Conservation (phyloP, 495 filamentous ascomycete species). For the Podospora australis region DNA sequence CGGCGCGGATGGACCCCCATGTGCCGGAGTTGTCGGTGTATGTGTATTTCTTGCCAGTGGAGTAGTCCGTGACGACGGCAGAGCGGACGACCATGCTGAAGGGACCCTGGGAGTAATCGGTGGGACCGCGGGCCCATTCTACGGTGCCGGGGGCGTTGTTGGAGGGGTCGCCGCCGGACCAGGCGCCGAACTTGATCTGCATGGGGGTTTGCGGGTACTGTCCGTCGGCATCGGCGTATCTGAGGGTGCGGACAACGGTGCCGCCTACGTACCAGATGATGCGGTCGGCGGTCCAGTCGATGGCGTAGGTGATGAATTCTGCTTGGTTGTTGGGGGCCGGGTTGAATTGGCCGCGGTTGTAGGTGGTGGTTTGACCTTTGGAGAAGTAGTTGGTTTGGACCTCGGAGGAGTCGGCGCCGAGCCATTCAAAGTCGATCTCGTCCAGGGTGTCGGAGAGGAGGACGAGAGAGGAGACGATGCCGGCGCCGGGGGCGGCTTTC, state of each 20-base stretch:
- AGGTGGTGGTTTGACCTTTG: slow-evolving; percentile 71
- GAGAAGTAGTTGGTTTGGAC: slow-evolving; percentile 93
- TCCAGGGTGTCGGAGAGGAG: slow-evolving; percentile 86
- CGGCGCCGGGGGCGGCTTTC: slow-evolving; percentile 62
- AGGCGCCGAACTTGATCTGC: slow-evolving; percentile 77
- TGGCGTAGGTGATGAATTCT: slow-evolving; percentile 79
- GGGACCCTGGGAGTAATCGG: slow-evolving; percentile 71
- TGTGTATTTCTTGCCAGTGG: slow-evolving; percentile 72
- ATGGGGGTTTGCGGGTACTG: slow-evolving; percentile 91
- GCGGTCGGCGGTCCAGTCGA: slow-evolving; percentile 73
- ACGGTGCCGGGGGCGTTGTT: slow-evolving; percentile 78
- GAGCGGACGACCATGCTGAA: slow-evolving; percentile 80
- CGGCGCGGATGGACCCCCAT: slow-evolving; percentile 55
- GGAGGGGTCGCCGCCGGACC: slow-evolving; percentile 74
- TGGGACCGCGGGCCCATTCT: slow-evolving; percentile 76
- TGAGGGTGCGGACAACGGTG: slow-evolving; percentile 59
- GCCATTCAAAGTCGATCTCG: slow-evolving; percentile 90
- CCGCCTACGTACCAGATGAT: slow-evolving; percentile 81
- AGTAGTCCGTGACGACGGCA: slow-evolving; percentile 79
- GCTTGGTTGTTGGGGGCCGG: slow-evolving; percentile 55
- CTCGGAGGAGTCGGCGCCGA: slow-evolving; percentile 54
- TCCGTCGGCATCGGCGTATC: slow-evolving; percentile 47
- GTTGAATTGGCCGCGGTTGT: slow-evolving; percentile 68
- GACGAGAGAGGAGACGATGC: slow-evolving; percentile 78
- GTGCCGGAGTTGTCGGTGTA: slow-evolving; percentile 71